Evolutionary conservation across 192 early-diverging fungal species (phyloP), one percentile per base, ranked within the genome.

Genomic region (Backusella macrospora): DNA sequence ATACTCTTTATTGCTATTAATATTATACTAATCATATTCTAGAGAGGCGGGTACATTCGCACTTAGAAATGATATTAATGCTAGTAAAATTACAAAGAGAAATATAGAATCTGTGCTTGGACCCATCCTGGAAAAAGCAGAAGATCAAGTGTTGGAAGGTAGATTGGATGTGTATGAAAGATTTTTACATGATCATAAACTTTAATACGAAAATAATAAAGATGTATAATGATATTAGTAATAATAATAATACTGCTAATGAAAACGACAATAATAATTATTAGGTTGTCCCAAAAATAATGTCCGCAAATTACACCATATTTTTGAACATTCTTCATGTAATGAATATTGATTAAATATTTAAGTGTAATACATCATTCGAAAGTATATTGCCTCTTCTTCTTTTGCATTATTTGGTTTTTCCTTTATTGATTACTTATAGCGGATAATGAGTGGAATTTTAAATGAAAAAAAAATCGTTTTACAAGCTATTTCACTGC

Each of bases 1-100:
- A 34, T 34, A 34, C 29, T 34, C 29, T 34, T 34, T 34, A 34
- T 2, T 34, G 2, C 29, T 34, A n/a, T 52, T 21, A 8, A 21
- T 52, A 52, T 4, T 26, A 46, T 14, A 63, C 5, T 16, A 4
- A 21, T 29, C 18, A 13, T 18, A 23, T 39, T 40, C n/a, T 59
- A 77, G 76, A 29, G 76, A 72, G 70, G 76, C 76, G 38, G 76
- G 70, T 29, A 77, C 63, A 16, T 37, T 59, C 13, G 76, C 76
- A 44, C 65, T 77, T 0, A 49, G 76, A 47, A 62, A 72, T n/a
- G 26, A 77, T 59, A 72, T 71, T 0, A 29, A 77, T 48, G 38
- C 65, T 40, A 47, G 3, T 21, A 4, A 37, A 5, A 77, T 77
- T 55, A 26, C 38, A 23, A 43, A 77, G 13, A 13, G 34, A 37